Evolutionary conservation across 805 yeast genomes (phyloP).

Genomic region (Candida argentea): DNA sequence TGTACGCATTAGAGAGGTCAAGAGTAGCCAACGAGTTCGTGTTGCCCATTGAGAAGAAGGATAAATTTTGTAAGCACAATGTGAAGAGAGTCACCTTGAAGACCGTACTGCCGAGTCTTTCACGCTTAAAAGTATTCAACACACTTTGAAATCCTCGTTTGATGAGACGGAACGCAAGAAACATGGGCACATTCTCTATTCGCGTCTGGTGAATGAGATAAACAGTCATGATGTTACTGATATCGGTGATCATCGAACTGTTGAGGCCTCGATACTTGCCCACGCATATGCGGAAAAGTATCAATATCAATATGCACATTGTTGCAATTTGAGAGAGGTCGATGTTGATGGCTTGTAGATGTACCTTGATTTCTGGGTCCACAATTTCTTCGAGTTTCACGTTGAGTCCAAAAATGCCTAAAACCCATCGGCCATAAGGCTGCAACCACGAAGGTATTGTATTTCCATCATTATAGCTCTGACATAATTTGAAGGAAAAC

Average conservation of each 20-base stretch:
- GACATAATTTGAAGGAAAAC: conserved; percentile 44
- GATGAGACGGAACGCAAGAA: conserved; percentile 25
- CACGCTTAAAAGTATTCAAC: too few relatives aligned
- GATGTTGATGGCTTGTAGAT: conserved; percentile 14
- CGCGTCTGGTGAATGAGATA: conserved; percentile 47
- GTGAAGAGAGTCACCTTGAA: conserved; percentile 23
- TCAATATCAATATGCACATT: conserved; percentile 16
- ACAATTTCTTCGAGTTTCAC: conserved; percentile 3
- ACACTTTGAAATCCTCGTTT: conserved; percentile 12
- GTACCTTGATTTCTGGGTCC: conserved; percentile 3
- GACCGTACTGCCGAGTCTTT: too few relatives aligned
- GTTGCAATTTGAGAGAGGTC: conserved; percentile 17
- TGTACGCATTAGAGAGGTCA: conserved; percentile 85
- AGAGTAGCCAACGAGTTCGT: conserved; percentile 89
- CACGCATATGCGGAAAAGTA: conserved; percentile 20
- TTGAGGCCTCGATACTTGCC: conserved; percentile 14
- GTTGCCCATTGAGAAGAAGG: conserved; percentile 82
- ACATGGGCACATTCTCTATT: conserved; percentile 46
- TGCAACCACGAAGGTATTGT: conserved; percentile 32
- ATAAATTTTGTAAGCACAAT: conserved; percentile 56
- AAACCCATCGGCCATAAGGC: conserved; percentile 17
- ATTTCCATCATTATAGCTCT: conserved; percentile 46
- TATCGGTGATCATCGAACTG: conserved; percentile 23
- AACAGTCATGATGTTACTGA: conserved; percentile 25
- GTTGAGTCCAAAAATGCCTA: conserved; percentile 19